Evolutionary conservation across 768 basidiomycete species (phyloP).

Genomic region (Clitopilus passeckerianus): DNA sequence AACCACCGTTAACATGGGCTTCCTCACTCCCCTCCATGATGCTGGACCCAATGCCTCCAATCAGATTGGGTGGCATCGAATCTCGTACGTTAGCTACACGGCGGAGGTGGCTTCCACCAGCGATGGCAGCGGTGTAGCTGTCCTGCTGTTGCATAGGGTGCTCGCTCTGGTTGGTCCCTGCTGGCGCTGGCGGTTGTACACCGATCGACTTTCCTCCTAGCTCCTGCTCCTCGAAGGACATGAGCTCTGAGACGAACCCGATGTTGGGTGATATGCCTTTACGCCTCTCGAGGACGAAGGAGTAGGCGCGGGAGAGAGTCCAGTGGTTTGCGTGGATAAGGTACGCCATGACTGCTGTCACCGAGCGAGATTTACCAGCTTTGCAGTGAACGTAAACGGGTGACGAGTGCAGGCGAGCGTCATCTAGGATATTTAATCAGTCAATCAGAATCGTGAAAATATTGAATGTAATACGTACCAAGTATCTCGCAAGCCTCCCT

Average conservation of each 20-base stretch:
- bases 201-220: constrained; percentile 73
- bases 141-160: constrained; percentile 18
- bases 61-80: constrained; percentile 55
- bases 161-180: constrained; percentile 16
- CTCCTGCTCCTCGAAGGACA: constrained; percentile 93
- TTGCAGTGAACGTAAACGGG: constrained; percentile 96
- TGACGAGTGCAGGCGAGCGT: constrained; percentile 83
- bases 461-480: constrained; percentile 46
- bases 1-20: constrained; percentile 19
- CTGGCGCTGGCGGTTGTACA: constrained; percentile 40
- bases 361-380: constrained; percentile 92
- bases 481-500: constrained; percentile 82
- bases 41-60: constrained; percentile 10
- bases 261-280: constrained; percentile 97
- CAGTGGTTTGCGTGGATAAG: constrained; percentile 97
- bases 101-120: constrained; percentile 31
- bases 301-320: constrained; percentile 88
- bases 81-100: constrained; percentile 68
- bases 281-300: constrained; percentile 87
- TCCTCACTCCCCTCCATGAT: constrained; percentile 21
- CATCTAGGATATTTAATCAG: constrained; percentile 48
- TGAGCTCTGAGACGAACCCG: constrained; percentile 94
- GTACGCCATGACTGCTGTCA: constrained; percentile 95
- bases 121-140: constrained; percentile 37
- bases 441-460: neutral